Evolutionary conservation across 768 basidiomycete species (phyloP).

Genomic region (Multifurca ochricompacta): DNA sequence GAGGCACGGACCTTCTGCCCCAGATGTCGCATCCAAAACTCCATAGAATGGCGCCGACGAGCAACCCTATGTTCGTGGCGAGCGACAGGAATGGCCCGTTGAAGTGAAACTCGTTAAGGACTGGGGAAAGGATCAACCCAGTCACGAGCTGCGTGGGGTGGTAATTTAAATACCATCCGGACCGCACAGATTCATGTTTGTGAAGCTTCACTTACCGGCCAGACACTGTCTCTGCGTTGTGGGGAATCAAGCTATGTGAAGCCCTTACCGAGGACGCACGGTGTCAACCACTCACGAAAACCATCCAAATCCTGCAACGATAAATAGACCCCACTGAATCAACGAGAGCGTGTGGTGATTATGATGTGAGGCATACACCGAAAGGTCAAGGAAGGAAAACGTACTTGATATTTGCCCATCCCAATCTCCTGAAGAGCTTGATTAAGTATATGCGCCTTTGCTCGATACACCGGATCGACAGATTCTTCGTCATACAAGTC

Average conservation of each 20-base stretch:
- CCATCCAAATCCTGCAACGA: conserved; percentile 70
- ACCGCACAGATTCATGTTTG: background rate
- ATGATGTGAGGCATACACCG: background rate
- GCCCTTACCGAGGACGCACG: background rate
- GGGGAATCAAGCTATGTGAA: background rate
- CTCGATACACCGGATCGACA: conserved; percentile 51
- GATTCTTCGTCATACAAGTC: conserved; percentile 19
- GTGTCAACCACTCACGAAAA: conserved; percentile 44
- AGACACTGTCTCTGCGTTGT: conserved; percentile 51
- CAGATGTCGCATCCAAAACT: conserved; percentile 44
- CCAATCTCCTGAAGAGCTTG: conserved; percentile 58
- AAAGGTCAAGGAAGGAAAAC: background rate
- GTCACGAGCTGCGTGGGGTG: conserved; percentile 29
- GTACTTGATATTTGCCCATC: conserved; percentile 62
- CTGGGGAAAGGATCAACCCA: conserved; percentile 41
- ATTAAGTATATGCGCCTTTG: conserved; percentile 50
- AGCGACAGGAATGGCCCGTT: conserved; percentile 42
- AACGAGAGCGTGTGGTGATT: background rate
- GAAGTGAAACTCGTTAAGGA: conserved; percentile 42
- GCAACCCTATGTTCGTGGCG: conserved; percentile 44
- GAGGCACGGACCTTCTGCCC: conserved; percentile 35
- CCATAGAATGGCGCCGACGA: conserved; percentile 45
- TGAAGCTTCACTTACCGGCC: conserved; percentile 45
- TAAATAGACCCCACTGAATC: conserved; percentile 51
- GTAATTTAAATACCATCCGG: background rate